These are phyloP conservation scores for Perilla frutescens DNA, from an alignment of 257 asterid species.

Conservation along the genomic window DNA sequence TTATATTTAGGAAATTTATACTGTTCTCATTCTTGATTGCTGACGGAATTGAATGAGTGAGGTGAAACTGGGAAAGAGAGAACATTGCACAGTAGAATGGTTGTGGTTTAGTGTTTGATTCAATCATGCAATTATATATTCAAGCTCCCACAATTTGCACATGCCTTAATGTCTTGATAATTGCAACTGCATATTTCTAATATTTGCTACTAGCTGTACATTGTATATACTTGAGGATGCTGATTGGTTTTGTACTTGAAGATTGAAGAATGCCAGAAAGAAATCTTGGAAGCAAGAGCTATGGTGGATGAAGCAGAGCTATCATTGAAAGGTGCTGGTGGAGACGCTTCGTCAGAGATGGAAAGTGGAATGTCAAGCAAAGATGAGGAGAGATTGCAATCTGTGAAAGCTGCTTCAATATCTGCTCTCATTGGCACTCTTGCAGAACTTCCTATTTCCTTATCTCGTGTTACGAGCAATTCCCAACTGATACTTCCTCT, in stretches of 20 bases:
- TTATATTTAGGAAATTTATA: background rate
- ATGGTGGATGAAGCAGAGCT: conserved; percentile 90
- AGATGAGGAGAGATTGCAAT: conserved; percentile 73
- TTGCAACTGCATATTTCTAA: background rate
- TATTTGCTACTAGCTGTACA: background rate
- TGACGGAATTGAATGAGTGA: background rate
- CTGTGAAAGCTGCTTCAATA: conserved; percentile 77
- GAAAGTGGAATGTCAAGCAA: conserved; percentile 41
- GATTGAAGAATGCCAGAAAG: conserved; percentile 96
- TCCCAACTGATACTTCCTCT: conserved; percentile 68
- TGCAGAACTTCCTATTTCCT: conserved; percentile 72
- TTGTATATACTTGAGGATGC: conserved; percentile 9
- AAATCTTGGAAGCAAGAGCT: conserved; percentile 75
- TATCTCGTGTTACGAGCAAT: conserved; percentile 53
- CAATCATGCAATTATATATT: background rate
- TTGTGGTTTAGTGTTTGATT: background rate
- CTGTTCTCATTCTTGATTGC: background rate
- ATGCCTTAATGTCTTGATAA: conserved; percentile 5
- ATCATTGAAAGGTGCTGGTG: conserved; percentile 41
- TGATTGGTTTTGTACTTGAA: conserved; percentile 37
- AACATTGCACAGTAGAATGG: background rate
- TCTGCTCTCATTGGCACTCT: conserved; percentile 77
- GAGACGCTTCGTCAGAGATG: conserved; percentile 20
- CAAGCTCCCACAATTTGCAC: background rate
- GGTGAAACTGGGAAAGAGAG: background rate